phyloP scores from a whole-genome alignment of 2,329 filamentous ascomycete species.

The Colletotrichum horii region DNA sequence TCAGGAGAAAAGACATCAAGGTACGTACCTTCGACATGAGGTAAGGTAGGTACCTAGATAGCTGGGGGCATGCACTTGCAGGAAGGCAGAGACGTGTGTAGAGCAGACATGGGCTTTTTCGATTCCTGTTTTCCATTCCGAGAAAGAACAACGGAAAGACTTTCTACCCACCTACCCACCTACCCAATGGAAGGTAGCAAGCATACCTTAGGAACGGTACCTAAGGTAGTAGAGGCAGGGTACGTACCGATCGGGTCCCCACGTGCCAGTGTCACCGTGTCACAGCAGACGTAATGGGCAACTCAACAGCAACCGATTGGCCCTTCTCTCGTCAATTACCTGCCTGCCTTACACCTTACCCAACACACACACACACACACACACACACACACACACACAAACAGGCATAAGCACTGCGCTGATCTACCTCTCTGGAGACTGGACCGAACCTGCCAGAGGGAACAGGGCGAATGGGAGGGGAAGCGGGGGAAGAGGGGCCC shows the following conservation, averaged over 20 bases:
- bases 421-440: background rate
- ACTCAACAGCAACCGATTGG: background rate
- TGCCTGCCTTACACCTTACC: background rate
- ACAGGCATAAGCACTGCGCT: background rate
- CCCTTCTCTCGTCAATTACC: background rate
- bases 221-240: background rate
- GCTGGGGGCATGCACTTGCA: too few relatives aligned
- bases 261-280: constrained; percentile 2
- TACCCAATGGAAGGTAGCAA: too few relatives aligned
- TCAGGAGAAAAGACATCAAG: background rate
- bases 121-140: background rate
- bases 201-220: too few relatives aligned
- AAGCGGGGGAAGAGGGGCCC: background rate
- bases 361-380: background rate
- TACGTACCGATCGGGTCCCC: background rate
- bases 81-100: background rate
- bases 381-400: background rate
- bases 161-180: too few relatives aligned
- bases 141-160: background rate
- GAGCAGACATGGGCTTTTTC: background rate
- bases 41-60: too few relatives aligned
- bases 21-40: too few relatives aligned
- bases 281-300: constrained; percentile 3
- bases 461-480: background rate
- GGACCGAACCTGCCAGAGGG: background rate